Conservation (phyloP, 2,329 filamentous ascomycete species). For the Cytospora piceae region DNA sequence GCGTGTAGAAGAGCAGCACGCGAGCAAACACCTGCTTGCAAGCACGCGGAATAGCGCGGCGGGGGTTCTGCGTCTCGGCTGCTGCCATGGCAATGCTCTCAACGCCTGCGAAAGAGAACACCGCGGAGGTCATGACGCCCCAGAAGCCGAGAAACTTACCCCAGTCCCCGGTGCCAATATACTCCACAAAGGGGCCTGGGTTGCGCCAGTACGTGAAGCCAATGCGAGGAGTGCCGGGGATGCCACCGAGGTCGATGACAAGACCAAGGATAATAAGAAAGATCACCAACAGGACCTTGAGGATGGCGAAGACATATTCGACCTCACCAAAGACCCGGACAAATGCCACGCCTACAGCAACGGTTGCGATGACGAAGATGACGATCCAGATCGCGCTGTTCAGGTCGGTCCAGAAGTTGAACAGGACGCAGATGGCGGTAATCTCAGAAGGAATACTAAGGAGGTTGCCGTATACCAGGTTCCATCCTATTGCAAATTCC, state of each 20-base stretch:
- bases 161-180: slow-evolving; percentile 59
- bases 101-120: slow-evolving; percentile 52
- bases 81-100: slow-evolving; percentile 60
- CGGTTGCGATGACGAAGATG: slow-evolving; percentile 55
- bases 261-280: slow-evolving; percentile 65
- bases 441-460: slow-evolving; percentile 63
- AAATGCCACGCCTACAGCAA: slow-evolving; percentile 61
- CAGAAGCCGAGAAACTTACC: slow-evolving; percentile 68
- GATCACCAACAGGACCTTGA: slow-evolving; percentile 65
- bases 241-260: slow-evolving; percentile 65
- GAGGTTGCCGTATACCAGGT: slow-evolving; percentile 58
- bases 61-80: slow-evolving; percentile 57
- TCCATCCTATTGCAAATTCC: slow-evolving; percentile 59
- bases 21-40: slow-evolving; percentile 64
- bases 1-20: slow-evolving; percentile 47
- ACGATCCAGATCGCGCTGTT: slow-evolving; percentile 56
- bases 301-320: slow-evolving; percentile 54
- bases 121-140: slow-evolving; percentile 50
- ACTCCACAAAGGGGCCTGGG: slow-evolving; percentile 68
- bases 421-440: slow-evolving; percentile 63
- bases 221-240: slow-evolving; percentile 59
- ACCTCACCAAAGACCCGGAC: slow-evolving; percentile 65
- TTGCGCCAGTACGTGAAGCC: slow-evolving; percentile 73
- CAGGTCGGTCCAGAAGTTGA: slow-evolving; percentile 66
- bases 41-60: slow-evolving; percentile 47